A percentile compares a stretch with the other conserved stretches of the same genome.
These are phyloP conservation scores for Boletus speciosus DNA, from an alignment of 768 basidiomycete genomes.

Conservation along the genomic window DNA sequence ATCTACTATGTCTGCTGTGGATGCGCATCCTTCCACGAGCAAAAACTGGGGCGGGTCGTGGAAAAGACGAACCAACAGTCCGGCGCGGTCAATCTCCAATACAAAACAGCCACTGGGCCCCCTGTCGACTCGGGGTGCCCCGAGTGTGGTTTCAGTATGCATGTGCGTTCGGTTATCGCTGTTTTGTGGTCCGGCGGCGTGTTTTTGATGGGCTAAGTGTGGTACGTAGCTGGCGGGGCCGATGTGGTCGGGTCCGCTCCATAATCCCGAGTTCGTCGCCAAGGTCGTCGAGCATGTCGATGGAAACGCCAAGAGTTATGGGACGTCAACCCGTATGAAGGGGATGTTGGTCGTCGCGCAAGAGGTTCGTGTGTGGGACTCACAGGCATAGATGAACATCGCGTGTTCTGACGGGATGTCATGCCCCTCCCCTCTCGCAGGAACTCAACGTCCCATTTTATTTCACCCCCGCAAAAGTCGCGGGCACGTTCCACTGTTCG, in stretches of 20 bases:
- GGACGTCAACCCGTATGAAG: conserved; percentile 81
- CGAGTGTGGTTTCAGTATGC: conserved; percentile 74
- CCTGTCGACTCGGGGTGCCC: conserved; percentile 65
- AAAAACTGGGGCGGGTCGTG: conserved; percentile 75
- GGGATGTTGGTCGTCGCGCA: conserved; percentile 92
- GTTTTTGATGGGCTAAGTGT: background rate
- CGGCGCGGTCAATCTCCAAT: conserved; percentile 57
- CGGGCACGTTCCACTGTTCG: conserved; percentile 77
- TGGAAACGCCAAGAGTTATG: conserved; percentile 59
- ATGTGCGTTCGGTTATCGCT: conserved; percentile 50
- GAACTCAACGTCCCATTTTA: conserved; percentile 79
- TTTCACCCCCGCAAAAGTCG: conserved; percentile 78
- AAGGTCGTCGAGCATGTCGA: conserved; percentile 74
- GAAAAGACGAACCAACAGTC: conserved; percentile 56
- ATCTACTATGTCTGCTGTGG: conserved; percentile 79
- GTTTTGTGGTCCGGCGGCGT: background rate
- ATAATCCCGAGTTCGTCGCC: conserved; percentile 70
- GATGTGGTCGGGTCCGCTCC: conserved; percentile 93
- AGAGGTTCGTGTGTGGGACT: conserved; percentile 54
- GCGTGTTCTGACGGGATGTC: background rate
- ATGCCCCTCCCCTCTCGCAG: conserved; percentile 34
- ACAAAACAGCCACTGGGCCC: conserved; percentile 73
- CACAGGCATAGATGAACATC: background rate
- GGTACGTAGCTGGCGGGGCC: conserved; percentile 77
- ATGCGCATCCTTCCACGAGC: conserved; percentile 80